Conservation (phyloP, 2,329 filamentous ascomycete species). For the Exserohilum turcica region DNA sequence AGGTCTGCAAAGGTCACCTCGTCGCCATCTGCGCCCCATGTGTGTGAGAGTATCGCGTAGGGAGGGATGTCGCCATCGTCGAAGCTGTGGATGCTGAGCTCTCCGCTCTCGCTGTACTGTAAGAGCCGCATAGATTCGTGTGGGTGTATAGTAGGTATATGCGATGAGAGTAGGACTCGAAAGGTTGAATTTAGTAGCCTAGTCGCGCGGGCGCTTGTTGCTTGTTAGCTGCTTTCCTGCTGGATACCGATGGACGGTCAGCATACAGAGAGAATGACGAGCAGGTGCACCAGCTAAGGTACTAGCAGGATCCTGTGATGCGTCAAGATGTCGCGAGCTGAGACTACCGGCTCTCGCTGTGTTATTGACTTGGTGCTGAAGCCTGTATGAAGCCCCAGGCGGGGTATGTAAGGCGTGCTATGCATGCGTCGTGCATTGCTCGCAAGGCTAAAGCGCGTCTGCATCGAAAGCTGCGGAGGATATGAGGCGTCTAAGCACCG, state of each 20-base stretch:
- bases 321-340: background rate
- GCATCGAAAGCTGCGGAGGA: background rate
- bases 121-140: slow-evolving; percentile 18
- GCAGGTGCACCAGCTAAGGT: background rate
- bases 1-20: slow-evolving; percentile 35
- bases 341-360: background rate
- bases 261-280: background rate
- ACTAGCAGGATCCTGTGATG: background rate
- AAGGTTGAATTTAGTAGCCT: slow-evolving; percentile 9
- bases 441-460: background rate
- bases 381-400: background rate
- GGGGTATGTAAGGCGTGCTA: background rate
- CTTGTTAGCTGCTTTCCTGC: background rate
- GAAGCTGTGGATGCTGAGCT: slow-evolving; percentile 5
- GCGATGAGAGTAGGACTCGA: background rate
- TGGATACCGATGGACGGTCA: background rate
- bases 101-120: slow-evolving; percentile 12
- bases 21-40: slow-evolving; percentile 29
- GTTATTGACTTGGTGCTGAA: background rate
- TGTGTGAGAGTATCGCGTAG: slow-evolving; percentile 38
- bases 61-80: slow-evolving; percentile 2
- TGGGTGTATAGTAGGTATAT: slow-evolving; percentile 1
- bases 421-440: background rate
- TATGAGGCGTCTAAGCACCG: too few species aligned
- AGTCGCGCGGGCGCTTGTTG: background rate